Evolutionary conservation across 2,329 filamentous ascomycete species (phyloP), one percentile per base, ranked within the genome.

Genomic region (Scedosporium boydii): DNA sequence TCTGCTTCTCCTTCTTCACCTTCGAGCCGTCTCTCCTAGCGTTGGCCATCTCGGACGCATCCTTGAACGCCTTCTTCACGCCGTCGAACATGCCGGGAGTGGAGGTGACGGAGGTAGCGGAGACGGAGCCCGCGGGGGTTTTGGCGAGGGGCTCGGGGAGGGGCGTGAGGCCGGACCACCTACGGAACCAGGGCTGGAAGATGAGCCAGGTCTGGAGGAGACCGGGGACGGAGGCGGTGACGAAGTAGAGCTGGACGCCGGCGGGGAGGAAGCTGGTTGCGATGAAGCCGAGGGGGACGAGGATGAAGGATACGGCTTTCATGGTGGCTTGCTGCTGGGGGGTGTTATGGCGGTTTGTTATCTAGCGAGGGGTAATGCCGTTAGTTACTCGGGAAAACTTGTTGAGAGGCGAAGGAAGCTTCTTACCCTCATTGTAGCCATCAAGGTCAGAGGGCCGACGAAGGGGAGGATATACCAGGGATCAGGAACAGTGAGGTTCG

Each of bases 401-500:
- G 51, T 10, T 46, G 12, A 41, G 18, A 38, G 38, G 14, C 42
- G 46, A 42, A 16, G 29, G 5, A 42, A 64, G 29, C 1, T 56
- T 65, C 77, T 62, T 72, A 82, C 80, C 62, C 78, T 80, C 63
- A 91, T 76, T 59, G 85, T 81, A 29, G 78, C 67, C 67, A 81
- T 83, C 73, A 89, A 81, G 61, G 85, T 70, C 6, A 70, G 73
- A 1, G 86, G 81, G 3, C 86, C 85, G 1, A 80, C 63, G 2
- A 85, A 65, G 1, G 95, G 95, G 38, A 98, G 76, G 48, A 95
- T 73, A 68, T 84, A 93, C 69, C 81, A 87, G 0, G 95, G 93
- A 73, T 99, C 95, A 1, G 83, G 73, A 23, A 86, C 71, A 0
- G 91, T 87, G 65, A 99, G 75, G 72, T 98, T 89, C 1, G 78